Evolutionary conservation across 2,329 filamentous ascomycete species (phyloP).

Genomic region (Lomentospora prolificans): DNA sequence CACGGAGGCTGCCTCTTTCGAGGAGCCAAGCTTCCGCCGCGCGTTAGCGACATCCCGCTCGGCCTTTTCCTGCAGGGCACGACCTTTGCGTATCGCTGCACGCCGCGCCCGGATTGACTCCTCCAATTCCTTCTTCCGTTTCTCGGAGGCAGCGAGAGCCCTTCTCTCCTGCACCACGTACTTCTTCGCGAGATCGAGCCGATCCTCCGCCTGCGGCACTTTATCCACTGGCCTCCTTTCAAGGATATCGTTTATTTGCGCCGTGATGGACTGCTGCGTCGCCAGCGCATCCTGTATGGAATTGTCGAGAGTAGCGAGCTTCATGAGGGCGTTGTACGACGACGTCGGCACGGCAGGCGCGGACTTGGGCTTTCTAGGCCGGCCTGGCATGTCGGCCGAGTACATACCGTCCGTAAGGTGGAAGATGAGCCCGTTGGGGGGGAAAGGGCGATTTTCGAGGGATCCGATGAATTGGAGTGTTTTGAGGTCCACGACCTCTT

Average conservation of each 20-base stretch:
- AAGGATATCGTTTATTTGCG: constrained; percentile 63
- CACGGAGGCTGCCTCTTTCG: constrained; percentile 42
- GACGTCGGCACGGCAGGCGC: constrained; percentile 51
- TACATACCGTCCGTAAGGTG: constrained; percentile 83
- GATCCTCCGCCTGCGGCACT: constrained; percentile 39
- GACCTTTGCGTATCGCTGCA: constrained; percentile 57
- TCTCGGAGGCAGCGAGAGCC: constrained; percentile 50
- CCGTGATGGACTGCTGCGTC: constrained; percentile 62
- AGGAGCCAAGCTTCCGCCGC: constrained; percentile 46
- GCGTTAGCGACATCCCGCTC: constrained; percentile 53
- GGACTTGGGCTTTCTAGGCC: constrained; percentile 34
- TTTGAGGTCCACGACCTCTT: constrained; percentile 61
- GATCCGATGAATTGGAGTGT: constrained; percentile 70
- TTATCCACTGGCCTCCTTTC: constrained; percentile 29
- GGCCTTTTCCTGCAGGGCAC: constrained; percentile 46
- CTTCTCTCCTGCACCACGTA: constrained; percentile 57
- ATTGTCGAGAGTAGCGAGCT: constrained; percentile 76
- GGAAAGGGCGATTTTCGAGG: constrained; percentile 61
- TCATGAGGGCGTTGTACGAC: constrained; percentile 81
- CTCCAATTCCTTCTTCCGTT: constrained; percentile 56
- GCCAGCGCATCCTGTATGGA: constrained; percentile 83
- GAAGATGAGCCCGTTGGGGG: constrained; percentile 74
- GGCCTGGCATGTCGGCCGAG: constrained; percentile 56
- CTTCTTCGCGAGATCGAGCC: constrained; percentile 34
- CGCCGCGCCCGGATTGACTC: constrained; percentile 56